Percentiles rank a stretch among this genome's conserved stretches.
These are phyloP conservation scores for Coffea canephora DNA, from an alignment of 257 asterid genomes.

Conservation along the genomic window DNA sequence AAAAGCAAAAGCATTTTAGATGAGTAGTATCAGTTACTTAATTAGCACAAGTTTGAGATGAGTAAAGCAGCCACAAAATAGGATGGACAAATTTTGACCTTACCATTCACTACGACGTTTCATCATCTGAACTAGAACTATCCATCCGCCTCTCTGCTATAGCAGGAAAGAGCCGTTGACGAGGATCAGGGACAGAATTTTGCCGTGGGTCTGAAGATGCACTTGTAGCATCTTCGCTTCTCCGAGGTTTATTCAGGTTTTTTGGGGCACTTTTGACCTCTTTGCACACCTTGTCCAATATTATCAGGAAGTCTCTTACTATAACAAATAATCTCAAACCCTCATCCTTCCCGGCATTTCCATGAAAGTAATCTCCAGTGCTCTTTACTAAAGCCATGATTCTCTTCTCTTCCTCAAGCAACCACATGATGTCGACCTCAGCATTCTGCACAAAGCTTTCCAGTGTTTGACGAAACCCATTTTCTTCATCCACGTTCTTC, in stretches of 20 bases:
- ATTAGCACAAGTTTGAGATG: no score
- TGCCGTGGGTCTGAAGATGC: slow-evolving; percentile 30
- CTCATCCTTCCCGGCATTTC: slow-evolving; percentile 78
- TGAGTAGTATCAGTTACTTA: background rate
- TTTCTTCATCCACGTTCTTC: slow-evolving; percentile 45
- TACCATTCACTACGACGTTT: slow-evolving; percentile 17
- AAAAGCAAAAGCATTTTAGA: no score
- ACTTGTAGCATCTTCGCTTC: slow-evolving; percentile 29
- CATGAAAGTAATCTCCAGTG: slow-evolving; percentile 85
- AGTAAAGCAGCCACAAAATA: background rate
- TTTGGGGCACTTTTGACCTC: slow-evolving; percentile 55
- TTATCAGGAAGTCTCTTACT: slow-evolving; percentile 72
- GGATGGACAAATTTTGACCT: background rate
- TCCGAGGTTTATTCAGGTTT: slow-evolving; percentile 22
- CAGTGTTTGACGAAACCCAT: slow-evolving; percentile 57
- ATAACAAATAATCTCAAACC: slow-evolving; percentile 71
- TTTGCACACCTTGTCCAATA: slow-evolving; percentile 72
- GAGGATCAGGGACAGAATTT: slow-evolving; percentile 34
- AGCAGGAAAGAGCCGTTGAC: slow-evolving; percentile 56
- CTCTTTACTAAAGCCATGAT: slow-evolving; percentile 78
- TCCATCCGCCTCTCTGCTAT: slow-evolving; percentile 58
- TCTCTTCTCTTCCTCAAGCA: slow-evolving; percentile 79
- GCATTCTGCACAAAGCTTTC: slow-evolving; percentile 62
- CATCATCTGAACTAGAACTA: slow-evolving; percentile 68
- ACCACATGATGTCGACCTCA: slow-evolving; percentile 58